Percentiles rank a stretch among this genome's conserved stretches.
Conservation (phyloP, 164 flowering plant species). For the Cinnamomum micranthum region DNA sequence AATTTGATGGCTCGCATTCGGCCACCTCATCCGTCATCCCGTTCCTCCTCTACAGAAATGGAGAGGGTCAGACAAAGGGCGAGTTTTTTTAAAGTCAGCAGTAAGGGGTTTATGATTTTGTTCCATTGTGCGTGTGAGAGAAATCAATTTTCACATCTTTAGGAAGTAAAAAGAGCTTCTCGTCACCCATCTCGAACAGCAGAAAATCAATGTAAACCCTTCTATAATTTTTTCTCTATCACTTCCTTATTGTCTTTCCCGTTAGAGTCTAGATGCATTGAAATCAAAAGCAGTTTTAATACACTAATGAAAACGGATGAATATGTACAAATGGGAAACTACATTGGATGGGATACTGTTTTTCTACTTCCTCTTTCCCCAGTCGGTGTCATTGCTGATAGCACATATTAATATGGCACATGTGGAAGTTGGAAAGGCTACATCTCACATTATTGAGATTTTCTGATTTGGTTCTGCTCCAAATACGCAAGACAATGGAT, state of each 20-base stretch:
- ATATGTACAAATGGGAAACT: background rate
- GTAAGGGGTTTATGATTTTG: background rate
- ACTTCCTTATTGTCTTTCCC: background rate
- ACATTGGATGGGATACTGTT: too few species aligned
- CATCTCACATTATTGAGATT: too few species aligned
- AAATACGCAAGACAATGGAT: too few species aligned
- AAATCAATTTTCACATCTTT: background rate
- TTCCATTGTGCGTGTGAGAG: background rate
- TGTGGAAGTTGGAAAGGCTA: too few species aligned
- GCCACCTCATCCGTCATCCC: too few species aligned
- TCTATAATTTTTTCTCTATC: background rate
- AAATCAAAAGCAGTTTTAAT: background rate
- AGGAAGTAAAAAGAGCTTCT: conserved; percentile 46
- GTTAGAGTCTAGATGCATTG: background rate
- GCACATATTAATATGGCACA: too few species aligned
- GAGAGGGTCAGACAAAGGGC: too few species aligned
- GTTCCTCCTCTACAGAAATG: too few species aligned
- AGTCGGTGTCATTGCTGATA: too few species aligned
- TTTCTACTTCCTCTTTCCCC: background rate
- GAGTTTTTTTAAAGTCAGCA: background rate
- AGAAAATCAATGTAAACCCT: conserved; percentile 45
- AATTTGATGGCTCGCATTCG: too few species aligned
- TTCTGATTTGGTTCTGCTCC: too few species aligned
- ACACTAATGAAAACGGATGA: background rate
- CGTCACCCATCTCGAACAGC: conserved; percentile 56